A percentile compares a stretch with the other conserved stretches of the same genome.
Conservation (phyloP, 495 filamentous ascomycete species). For the Evansstolkia leycettana region DNA sequence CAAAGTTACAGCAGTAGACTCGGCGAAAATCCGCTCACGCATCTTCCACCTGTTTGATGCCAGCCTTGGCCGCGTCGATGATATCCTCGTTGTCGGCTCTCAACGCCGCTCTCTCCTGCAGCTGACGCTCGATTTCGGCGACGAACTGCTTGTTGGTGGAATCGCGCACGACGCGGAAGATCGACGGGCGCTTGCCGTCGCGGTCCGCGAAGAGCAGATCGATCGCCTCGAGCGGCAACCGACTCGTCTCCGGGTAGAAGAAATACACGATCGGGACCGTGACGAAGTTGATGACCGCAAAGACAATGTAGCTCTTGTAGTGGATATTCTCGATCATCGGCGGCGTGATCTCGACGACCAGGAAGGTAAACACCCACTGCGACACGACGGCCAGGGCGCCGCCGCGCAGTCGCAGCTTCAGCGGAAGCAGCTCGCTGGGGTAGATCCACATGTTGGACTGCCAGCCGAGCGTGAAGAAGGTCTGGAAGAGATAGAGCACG, state of each 20-base stretch:
- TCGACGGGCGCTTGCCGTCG: too few species aligned
- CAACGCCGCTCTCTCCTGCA: too few species aligned
- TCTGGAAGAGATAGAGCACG: neutral
- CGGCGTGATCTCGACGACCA: conserved; percentile 15
- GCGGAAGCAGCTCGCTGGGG: conserved; percentile 54
- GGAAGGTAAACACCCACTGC: conserved; percentile 15
- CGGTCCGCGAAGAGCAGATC: conserved; percentile 22
- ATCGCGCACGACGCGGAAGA: too few species aligned
- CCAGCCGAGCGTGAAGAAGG: neutral
- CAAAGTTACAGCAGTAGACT: too few species aligned
- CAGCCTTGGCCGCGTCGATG: too few species aligned
- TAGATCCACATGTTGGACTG: conserved; percentile 40
- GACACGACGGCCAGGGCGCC: conserved; percentile 10
- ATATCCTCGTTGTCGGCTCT: too few species aligned
- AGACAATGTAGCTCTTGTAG: conserved; percentile 4
- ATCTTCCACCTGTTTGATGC: too few species aligned
- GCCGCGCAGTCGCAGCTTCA: conserved; percentile 49
- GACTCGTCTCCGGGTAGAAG: conserved; percentile 20
- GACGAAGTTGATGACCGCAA: conserved; percentile 3
- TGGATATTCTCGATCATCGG: conserved; percentile 7
- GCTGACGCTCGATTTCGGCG: too few species aligned
- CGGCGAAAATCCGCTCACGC: too few species aligned
- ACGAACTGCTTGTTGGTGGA: too few species aligned
- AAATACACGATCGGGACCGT: conserved; percentile 18
- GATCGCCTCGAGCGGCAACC: conserved; percentile 23